Evolutionary conservation across 2,329 filamentous ascomycete genomes (phyloP), one percentile per base, ranked within the genome.

Genomic region (Chalaropsis thielavioides): DNA sequence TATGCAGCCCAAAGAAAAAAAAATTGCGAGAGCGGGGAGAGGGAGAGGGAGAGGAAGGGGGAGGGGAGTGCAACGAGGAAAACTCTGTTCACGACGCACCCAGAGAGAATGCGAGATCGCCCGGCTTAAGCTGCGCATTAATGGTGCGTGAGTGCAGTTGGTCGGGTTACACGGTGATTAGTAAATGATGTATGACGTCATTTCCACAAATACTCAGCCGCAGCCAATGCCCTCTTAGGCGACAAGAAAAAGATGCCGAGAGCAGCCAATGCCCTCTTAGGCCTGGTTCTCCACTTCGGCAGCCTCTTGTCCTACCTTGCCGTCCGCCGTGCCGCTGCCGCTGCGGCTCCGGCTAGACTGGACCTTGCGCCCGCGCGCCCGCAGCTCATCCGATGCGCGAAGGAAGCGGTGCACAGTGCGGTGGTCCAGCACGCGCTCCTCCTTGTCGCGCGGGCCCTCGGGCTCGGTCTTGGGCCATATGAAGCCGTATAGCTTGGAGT

Each of bases 401-500:
- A 96, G 76, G 71, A 96, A 96, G 0, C 92, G 87, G 74, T 96
- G 89, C 2, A 97, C 82, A 0, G 81, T 86, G n/a, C 92, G 81
- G 72, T 96, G 92, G 72, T 97, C 92, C 67, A 94, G 79, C 0
- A 95, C 78, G 10, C 84, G 76, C 72, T 86, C 81, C 69, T 87
- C 84, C 66, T 83, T 85, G 72, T 97, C 94, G 22, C 82, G 74
- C 17, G 84, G 83, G 0, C 89, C 89, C 31, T 87, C 84, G 68
- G 81, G 87, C 67, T 96, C 88, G 0, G 94, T 97, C 78, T 99
- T 96, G 5, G 94, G 94, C 94, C 94, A 99, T 66, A 88, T 80
- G 72, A 89, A 96, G 0, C 95, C 95, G 73, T 97, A 99, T 0
- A 99, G 77, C 76, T 95, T 97, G 17, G 89, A 95, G 72, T 99